Evolutionary conservation across 2,329 filamentous ascomycete species (phyloP).

Genomic region (Dothideomycetes sp.): DNA sequence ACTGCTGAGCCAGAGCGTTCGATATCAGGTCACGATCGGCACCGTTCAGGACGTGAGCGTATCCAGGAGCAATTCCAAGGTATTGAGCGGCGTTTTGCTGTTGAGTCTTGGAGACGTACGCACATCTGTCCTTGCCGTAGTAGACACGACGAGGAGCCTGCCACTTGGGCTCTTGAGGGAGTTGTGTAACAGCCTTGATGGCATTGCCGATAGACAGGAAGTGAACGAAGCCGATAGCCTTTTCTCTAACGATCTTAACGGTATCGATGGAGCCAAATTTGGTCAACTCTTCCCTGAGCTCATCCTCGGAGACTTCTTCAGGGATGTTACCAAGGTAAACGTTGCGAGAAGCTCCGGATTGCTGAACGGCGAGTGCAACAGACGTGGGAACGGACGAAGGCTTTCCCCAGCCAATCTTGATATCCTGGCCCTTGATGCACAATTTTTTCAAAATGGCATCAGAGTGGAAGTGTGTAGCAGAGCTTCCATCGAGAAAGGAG

Average conservation of each 20-base stretch:
- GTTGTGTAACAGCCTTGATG: slow-evolving; percentile 93
- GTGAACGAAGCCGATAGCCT: slow-evolving; percentile 95
- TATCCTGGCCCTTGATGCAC: slow-evolving; percentile 95
- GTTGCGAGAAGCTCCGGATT: slow-evolving; percentile 91
- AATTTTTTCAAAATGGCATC: slow-evolving; percentile 99
- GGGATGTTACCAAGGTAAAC: slow-evolving; percentile 91
- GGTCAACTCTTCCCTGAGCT: slow-evolving; percentile 85
- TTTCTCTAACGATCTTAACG: slow-evolving; percentile 94
- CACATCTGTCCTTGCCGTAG: slow-evolving; percentile 97
- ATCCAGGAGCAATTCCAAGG: slow-evolving; percentile 89
- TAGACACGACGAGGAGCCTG: slow-evolving; percentile 90
- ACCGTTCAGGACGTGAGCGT: slow-evolving; percentile 90
- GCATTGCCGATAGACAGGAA: slow-evolving; percentile 96
- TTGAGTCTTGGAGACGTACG: slow-evolving; percentile 98
- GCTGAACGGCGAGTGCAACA: slow-evolving; percentile 92
- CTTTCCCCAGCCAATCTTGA: slow-evolving; percentile 99
- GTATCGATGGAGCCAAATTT: slow-evolving; percentile 97
- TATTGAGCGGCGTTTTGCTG: slow-evolving; percentile 99
- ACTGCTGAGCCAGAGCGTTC: slow-evolving; percentile 91
- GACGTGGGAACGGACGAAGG: slow-evolving; percentile 96
- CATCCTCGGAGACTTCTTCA: slow-evolving; percentile 82
- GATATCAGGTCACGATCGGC: slow-evolving; percentile 95
- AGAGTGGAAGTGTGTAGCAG: slow-evolving; percentile 96
- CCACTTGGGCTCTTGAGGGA: slow-evolving; percentile 95
- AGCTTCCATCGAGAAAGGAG: slow-evolving; percentile 94